Evolutionary conservation across 148 eudicot species (phyloP).

Genomic region (Persicaria tinctoria): DNA sequence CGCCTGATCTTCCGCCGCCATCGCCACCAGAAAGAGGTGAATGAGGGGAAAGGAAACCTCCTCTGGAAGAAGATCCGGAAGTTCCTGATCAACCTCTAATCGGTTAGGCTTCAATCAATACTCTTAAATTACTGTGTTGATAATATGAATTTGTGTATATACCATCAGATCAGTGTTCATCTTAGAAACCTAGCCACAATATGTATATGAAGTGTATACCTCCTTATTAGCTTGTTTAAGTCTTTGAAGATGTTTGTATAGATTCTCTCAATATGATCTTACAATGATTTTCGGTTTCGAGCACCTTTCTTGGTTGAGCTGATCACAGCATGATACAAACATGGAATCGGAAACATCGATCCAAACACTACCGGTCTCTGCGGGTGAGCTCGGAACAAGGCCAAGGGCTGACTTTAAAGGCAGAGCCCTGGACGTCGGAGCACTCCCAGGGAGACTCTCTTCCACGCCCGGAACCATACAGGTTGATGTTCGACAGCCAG

Average conservation of each 20-base stretch:
- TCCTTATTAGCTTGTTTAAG: background rate
- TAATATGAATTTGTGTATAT: background rate
- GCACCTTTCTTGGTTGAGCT: no score
- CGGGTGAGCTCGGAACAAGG: conserved; percentile 67
- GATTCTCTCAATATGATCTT: background rate
- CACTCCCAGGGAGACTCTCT: conserved; percentile 59
- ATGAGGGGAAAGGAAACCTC: conserved; percentile 1
- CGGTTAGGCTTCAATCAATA: background rate
- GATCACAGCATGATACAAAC: background rate
- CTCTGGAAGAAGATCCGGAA: conserved; percentile 11
- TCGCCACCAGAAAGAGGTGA: background rate
- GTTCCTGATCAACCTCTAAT: conserved; percentile 20
- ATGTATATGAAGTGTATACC: background rate
- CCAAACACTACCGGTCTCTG: conserved; percentile 34
- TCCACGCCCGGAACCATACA: conserved; percentile 24
- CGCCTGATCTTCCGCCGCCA: background rate
- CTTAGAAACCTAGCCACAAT: background rate
- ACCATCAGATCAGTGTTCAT: background rate
- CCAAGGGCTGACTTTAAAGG: conserved; percentile 71
- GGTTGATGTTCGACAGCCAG: conserved; percentile 58
- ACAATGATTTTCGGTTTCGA: no score
- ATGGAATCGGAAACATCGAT: conserved; percentile 24
- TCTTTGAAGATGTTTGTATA: background rate
- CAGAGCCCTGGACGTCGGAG: conserved; percentile 70
- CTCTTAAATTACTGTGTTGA: conserved; percentile 4